Evolutionary conservation across 768 basidiomycete species (phyloP).

Genomic region (Collybia sordida): DNA sequence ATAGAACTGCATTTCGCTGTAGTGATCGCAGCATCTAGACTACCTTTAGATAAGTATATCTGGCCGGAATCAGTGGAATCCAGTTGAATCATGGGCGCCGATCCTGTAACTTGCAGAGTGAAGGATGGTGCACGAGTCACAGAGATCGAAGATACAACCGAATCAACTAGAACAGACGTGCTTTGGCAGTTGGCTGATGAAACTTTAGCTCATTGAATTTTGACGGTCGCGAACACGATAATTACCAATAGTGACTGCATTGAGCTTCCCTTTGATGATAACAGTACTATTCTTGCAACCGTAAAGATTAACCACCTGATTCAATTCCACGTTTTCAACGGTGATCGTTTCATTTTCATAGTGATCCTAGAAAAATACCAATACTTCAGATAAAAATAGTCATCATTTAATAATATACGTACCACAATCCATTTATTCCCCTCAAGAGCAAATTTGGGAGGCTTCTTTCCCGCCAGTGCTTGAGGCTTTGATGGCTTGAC

Average conservation of each 20-base stretch:
- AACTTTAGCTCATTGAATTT: constrained; percentile 1
- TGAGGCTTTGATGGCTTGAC: constrained; percentile 83
- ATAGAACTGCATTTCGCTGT: constrained; percentile 93
- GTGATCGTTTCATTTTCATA: constrained; percentile 82
- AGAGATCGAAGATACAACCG: constrained; percentile 88
- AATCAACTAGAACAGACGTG: constrained; percentile 85
- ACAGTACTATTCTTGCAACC: constrained; percentile 87
- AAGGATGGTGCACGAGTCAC: constrained; percentile 94
- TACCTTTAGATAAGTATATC: constrained; percentile 86
- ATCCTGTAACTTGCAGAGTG: constrained; percentile 86
- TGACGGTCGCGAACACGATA: constrained; percentile 11
- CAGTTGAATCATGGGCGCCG: constrained; percentile 88
- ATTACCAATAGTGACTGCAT: constrained; percentile 87
- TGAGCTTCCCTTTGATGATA: constrained; percentile 89
- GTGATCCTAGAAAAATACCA: constrained; percentile 64
- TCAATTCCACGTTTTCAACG: constrained; percentile 75
- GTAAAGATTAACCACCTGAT: constrained; percentile 85
- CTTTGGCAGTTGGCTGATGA: constrained; percentile 81
- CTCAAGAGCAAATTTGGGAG: constrained; percentile 84
- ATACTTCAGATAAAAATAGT: neutral
- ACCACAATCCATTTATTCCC: constrained; percentile 95
- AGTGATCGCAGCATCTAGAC: constrained; percentile 78
- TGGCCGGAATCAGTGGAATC: constrained; percentile 96
- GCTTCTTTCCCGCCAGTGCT: constrained; percentile 85
- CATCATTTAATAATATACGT: constrained; percentile 20